Base-by-base conservation (phyloP, 169 alveolate species). In the Cystoisospora suis region DNA sequence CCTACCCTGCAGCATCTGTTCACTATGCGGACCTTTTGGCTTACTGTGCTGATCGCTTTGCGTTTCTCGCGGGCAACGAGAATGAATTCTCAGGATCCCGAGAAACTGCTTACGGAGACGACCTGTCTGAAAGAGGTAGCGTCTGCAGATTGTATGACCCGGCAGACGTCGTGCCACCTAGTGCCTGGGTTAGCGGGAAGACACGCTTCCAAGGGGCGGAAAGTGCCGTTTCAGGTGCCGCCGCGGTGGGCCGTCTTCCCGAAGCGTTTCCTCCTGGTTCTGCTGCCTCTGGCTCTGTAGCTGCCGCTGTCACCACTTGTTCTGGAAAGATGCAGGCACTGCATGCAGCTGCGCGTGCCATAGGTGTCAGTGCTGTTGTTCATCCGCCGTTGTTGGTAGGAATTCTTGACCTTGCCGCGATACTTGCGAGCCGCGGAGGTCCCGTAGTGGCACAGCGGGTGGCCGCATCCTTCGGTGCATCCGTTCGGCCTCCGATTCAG, bases 301-400 rank as follows among this genome's bases (percentile, higher is more conserved):
- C 65, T 53, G 65, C 12, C n/a, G n/a, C 65, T 53, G 65, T 12
- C 65, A 23, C 65, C 23, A 53, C 65, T 23, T 53, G 65, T 12
- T n/a, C n/a, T n/a, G n/a, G n/a, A n/a, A n/a, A n/a, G n/a, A n/a
- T 65, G 56, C 1, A 56, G 3, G 83, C 42, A n/a, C 47, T 87
- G 47, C 85, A 56, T 29, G 92, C 92, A 36, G 92, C 92, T 29
- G 87, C 92, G 42, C 81, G 75, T 44, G 92, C 86, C 12, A 46
- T 87, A 32, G 92, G 92, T 0, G 87, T 87, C 44, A 47, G 45
- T 27, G 69, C 75, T 29, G 88, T 34, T 29, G 32, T 56, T 23
- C 92, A 87, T 44, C 87, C 92, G 38, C 65, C 79, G 9, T 40
- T 87, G 7, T 34, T 72, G 38, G 75, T 87, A 6, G 53, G 58